Base-by-base conservation (phyloP, 768 basidiomycete genomes). In the Podaxis pistillaris region DNA sequence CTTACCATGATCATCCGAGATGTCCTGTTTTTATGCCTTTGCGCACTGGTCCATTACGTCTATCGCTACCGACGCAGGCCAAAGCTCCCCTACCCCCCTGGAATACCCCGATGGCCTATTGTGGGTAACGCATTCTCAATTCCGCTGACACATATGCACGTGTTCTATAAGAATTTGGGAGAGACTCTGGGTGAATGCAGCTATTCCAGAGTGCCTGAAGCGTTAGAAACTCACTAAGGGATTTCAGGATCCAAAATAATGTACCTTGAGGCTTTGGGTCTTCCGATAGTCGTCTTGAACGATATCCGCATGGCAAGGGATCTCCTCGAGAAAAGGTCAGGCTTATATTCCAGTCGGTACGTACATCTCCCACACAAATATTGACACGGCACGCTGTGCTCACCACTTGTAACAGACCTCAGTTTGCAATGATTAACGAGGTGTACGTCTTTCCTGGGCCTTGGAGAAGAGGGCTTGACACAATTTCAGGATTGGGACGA, bases 271-370 rank as follows among this genome's bases (percentile, higher is more conserved):
- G 56, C 54, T 5, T 17, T 58, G 28, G 62, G 62, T 8, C 38
- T 3, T 6, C n/a, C 46, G 9, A 57, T 62, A 3, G 7, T 67
- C 11, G 33, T 67, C 17, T 24, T 67, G 9, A 54, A 64, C 52
- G 56, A 60, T n/a, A 9, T 56, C 17, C 40, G 61, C 1, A 58
- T 55, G 24, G 63, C 58, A 17, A n/a, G 24, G 2, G 62, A 60
- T 2, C 64, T 67, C n/a, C 24, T 67, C 8, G 66, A 61, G 13
- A 65, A 58, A 24, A 50, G 66, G 4, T 65, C 64, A 1, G 58
- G 40, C 1, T 46, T 58, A 6, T 67, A 67, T 37, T 62, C 56
- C 4, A 52, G 54, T 49, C 50, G 60, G 56, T 65, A 40, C 17
- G 40, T 11, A 9, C 3, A 8, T 22, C 4, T 5, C 30, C 3